Evolutionary conservation across 768 basidiomycete species (phyloP), one percentile per base, ranked within the genome.

Genomic region (Lactifluus hygrophoroides): DNA sequence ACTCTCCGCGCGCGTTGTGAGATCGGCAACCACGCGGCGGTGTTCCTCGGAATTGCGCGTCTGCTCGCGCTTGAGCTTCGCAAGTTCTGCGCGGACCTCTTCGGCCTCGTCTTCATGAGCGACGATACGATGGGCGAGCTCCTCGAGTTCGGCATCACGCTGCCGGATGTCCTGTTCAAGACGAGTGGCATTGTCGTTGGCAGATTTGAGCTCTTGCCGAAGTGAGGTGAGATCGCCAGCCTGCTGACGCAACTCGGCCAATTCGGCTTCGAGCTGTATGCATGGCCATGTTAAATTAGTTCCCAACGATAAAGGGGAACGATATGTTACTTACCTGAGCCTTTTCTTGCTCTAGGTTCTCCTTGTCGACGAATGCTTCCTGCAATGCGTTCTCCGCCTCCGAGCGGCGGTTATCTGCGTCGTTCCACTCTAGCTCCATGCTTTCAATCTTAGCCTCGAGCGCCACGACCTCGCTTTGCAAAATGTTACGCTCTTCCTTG

Each of bases 351-450:
- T 85, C 82, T 14, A 83, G 66, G 16, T 73, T 75, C 35, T 83
- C 81, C 65, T 77, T 82, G 30, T 73, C 68, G 4, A 73, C 71
- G 74, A 75, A 80, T 3, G 79, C 63, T 55, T 82, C 80, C 47
- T 83, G 77, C 19, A 83, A 58, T 55, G 85, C 78, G 25, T 68
- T 70, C 60, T 86, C 83, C 1, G 86, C 69, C 55, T 84, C 81
- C 23, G 69, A 70, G 62, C 74, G 79, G 68, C 72, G 77, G 65
- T 79, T 80, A 66, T 85, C 84, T 58, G 69, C 73, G 45, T 83
- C 79, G 27, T 74, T 77, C 76, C 77, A 82, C 51, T 84, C 81
- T 13, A 69, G 60, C 56, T 85, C 83, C 73, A 84, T 74, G 52
- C 68, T 54, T 67, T 71, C 66, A 69, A 68, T 45, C 51, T 56